A percentile compares a stretch with the other conserved stretches of the same genome.
Evolutionary conservation across 345 rosid species (phyloP).

Genomic region (Alliaria petiolata): DNA sequence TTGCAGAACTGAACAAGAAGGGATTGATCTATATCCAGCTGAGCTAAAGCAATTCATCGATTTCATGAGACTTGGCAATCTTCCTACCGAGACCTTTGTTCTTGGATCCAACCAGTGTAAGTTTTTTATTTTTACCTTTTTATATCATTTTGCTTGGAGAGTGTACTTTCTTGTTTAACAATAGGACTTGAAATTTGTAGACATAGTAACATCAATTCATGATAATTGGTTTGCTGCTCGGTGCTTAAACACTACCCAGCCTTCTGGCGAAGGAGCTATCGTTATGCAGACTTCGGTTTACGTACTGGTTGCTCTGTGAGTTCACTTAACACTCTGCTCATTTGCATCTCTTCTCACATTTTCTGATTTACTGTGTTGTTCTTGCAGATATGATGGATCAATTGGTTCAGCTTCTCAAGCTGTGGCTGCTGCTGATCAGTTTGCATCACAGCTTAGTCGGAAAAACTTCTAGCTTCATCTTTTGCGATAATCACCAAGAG

Average conservation of each 20-base stretch:
- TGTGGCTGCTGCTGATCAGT: constrained; percentile 65
- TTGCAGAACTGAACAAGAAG: constrained; percentile 70
- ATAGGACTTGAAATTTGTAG: constrained; percentile 31
- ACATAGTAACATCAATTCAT: constrained; percentile 67
- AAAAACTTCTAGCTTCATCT: constrained; percentile 32
- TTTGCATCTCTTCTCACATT: background rate
- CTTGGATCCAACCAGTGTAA: constrained; percentile 77
- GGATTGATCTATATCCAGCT: constrained; percentile 56
- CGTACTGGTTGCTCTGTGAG: constrained; percentile 76
- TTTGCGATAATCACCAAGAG: background rate
- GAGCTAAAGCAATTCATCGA: constrained; percentile 55
- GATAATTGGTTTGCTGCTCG: constrained; percentile 85
- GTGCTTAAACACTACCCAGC: constrained; percentile 54
- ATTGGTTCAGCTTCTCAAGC: constrained; percentile 70
- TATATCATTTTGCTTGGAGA: background rate
- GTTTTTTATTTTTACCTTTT: background rate
- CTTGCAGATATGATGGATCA: constrained; percentile 71
- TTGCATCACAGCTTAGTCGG: constrained; percentile 46
- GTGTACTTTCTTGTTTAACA: background rate
- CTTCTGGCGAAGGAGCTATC: constrained; percentile 83
- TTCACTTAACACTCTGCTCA: background rate
- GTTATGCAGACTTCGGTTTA: constrained; percentile 64
- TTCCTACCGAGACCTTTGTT: constrained; percentile 59
- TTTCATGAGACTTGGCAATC: constrained; percentile 62
- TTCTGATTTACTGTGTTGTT: background rate